Base-by-base conservation (phyloP, 2,329 filamentous ascomycete genomes). In the Fusarium burgessii region DNA sequence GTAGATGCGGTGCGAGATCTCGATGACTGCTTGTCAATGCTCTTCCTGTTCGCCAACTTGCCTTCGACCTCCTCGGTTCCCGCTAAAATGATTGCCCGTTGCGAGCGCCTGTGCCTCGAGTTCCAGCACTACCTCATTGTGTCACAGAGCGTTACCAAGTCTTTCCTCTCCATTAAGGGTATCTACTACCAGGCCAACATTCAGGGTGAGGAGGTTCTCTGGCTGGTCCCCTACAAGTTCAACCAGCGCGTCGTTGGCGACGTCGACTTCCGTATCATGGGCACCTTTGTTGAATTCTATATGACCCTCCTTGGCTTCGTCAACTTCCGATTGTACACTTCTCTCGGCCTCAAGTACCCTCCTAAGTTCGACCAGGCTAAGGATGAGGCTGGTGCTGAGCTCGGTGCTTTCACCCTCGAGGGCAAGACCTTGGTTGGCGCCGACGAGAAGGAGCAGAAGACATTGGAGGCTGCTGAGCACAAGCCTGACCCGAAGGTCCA, bases 151-250 rank as follows among this genome's bases (percentile, higher is more conserved):
- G 85, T 99, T 75, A 92, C 93, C 78, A 98, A 98, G 85, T 97
- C 95, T 1, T 99, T 99, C 85, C 84, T 99, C 72, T 97, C 94
- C 3, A 98, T 99, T 84, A 99, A 99, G 87, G 96, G 96, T 68
- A 98, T 99, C 78, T 99, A 99, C 85, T 99, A 98, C 83, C 95
- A 98, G 84, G 96, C 95, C 27, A 98, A 92, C 55, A 97, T 99
- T 68, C 94, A 98, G 81, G 96, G 96, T 51, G 95, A 99, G 84
- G 95, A 98, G 78, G 92, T 99, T 52, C 86, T 98, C 73, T 99
- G 96, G 96, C 87, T 99, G 41, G 95, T 98, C 14, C 96, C 96
- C 2, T 99, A 99, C 85, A 94, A 94, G 81, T 99, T 99, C 83
- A 97, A 98, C 78, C 96, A 99, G 85, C 88, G 93, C 74, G 91